Percentiles rank a stretch among this genome's conserved stretches.
Conservation (phyloP, 148 eudicot genomes). For the Silene uniflora region DNA sequence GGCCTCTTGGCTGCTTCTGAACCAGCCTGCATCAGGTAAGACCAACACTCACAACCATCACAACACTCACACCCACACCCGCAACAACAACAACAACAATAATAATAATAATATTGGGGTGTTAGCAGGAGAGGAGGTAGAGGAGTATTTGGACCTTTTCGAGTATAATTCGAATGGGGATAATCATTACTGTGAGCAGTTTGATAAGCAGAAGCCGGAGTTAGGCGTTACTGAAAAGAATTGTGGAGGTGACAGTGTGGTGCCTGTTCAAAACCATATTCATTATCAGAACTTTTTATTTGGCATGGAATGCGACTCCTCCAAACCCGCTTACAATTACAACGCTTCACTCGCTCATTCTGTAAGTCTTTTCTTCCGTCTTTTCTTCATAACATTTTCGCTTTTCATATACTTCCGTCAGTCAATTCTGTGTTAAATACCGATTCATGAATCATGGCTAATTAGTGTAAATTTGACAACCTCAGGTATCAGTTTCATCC, state of each 20-base stretch:
- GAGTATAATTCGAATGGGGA: conserved; percentile 50
- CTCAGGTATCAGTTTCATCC: conserved; percentile 77
- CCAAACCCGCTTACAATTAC: conserved; percentile 43
- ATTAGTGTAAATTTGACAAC: conserved; percentile 8
- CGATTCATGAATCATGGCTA: not conserved
- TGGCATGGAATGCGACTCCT: conserved; percentile 50
- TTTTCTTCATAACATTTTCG: no score
- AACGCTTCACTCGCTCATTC: conserved; percentile 47
- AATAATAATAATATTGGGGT: conserved; percentile 16
- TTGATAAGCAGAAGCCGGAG: conserved; percentile 34
- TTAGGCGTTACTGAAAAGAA: conserved; percentile 38
- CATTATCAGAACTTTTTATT: conserved; percentile 39
- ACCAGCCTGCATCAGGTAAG: conserved; percentile 39
- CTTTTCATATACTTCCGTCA: no score
- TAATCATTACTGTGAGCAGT: conserved; percentile 34
- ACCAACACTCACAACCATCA: conserved; percentile 22
- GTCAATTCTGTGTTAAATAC: no score
- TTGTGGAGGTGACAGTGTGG: conserved; percentile 52
- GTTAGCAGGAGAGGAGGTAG: conserved; percentile 38
- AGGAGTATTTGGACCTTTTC: conserved; percentile 60
- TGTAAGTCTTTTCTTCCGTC: conserved; percentile 44
- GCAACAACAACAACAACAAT: not conserved
- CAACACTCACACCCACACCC: conserved; percentile 20
- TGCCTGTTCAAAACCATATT: conserved; percentile 44
- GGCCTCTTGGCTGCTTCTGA: conserved; percentile 70